phyloP scores from a whole-genome alignment of 495 filamentous ascomycete species.

The Letharia lupina region DNA sequence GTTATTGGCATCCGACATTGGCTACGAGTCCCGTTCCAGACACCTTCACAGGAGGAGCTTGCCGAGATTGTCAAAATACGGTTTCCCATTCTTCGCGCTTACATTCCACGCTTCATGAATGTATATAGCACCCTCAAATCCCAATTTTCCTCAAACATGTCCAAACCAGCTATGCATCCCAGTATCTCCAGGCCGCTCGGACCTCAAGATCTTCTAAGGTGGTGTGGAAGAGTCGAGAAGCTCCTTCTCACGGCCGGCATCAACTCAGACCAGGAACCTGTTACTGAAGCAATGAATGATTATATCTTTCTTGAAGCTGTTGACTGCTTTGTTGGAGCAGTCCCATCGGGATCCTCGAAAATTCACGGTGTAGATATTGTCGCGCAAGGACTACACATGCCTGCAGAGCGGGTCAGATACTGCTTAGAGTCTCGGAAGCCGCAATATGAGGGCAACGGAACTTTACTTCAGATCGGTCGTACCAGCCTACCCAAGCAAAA shows the following conservation, averaged over 20 bases:
- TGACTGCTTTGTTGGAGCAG: conserved; percentile 76
- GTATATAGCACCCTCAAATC: conserved; percentile 57
- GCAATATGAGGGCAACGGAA: conserved; percentile 48
- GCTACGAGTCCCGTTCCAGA: conserved; percentile 60
- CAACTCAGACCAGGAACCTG: conserved; percentile 64
- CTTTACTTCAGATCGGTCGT: conserved; percentile 57
- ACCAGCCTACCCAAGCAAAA: conserved; percentile 45
- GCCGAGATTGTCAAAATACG: conserved; percentile 58
- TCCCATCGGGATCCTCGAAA: conserved; percentile 58
- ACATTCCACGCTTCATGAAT: conserved; percentile 60
- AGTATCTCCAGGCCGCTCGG: conserved; percentile 50
- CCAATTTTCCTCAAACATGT: neutral
- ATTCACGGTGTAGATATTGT: conserved; percentile 55
- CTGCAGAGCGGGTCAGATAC: conserved; percentile 65
- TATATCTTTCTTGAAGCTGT: conserved; percentile 83
- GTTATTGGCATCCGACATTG: conserved; percentile 78
- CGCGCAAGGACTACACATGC: conserved; percentile 76
- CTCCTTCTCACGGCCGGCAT: conserved; percentile 50
- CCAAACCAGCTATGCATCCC: neutral
- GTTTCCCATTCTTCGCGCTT: conserved; percentile 60
- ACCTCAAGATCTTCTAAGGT: conserved; percentile 80
- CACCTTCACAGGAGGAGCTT: conserved; percentile 63
- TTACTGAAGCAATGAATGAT: conserved; percentile 63
- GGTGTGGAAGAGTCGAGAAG: conserved; percentile 66
- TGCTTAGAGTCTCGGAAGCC: conserved; percentile 62